A percentile compares a stretch with the other conserved stretches of the same genome.
Evolutionary conservation across 441 rosid genomes (phyloP).

Genomic region (Adansonia grandidieri): DNA sequence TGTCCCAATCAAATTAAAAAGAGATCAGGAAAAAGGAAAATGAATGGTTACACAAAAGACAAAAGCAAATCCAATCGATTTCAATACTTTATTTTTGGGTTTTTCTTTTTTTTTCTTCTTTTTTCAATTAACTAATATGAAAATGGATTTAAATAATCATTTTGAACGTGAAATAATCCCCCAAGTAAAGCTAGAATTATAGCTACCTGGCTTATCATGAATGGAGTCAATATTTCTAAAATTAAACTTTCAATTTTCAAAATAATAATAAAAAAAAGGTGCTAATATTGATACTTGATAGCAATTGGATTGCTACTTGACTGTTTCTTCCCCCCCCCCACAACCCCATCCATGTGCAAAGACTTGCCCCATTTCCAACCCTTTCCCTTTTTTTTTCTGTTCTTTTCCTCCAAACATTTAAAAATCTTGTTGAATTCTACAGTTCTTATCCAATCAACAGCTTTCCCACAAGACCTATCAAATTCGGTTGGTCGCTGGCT

Average conservation of each 20-base stretch:
- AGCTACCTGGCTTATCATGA: background rate
- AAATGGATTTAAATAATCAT: background rate
- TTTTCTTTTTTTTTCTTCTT: background rate
- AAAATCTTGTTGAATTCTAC: conserved; percentile 8
- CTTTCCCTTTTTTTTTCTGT: background rate
- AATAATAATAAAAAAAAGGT: background rate
- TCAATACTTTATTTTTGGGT: background rate
- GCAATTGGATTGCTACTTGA: background rate
- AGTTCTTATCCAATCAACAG: conserved; percentile 32
- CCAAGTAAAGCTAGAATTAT: background rate
- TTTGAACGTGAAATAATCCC: background rate
- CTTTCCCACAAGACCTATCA: conserved; percentile 27
- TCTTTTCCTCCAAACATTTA: background rate
- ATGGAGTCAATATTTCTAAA: conserved; percentile 6
- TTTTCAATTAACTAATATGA: background rate
- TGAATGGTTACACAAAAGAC: background rate
- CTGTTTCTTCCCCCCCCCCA: background rate
- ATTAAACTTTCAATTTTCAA: background rate
- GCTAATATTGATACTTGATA: too few relatives aligned
- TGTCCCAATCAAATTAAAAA: conserved; percentile 2
- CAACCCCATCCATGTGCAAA: conserved; percentile 19
- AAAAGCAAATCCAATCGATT: background rate
- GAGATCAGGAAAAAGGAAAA: background rate
- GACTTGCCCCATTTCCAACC: background rate
- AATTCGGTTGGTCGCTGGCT: conserved; percentile 38